phyloP scores from a whole-genome alignment of 345 rosid species.

The Hypericum androsaemum region DNA sequence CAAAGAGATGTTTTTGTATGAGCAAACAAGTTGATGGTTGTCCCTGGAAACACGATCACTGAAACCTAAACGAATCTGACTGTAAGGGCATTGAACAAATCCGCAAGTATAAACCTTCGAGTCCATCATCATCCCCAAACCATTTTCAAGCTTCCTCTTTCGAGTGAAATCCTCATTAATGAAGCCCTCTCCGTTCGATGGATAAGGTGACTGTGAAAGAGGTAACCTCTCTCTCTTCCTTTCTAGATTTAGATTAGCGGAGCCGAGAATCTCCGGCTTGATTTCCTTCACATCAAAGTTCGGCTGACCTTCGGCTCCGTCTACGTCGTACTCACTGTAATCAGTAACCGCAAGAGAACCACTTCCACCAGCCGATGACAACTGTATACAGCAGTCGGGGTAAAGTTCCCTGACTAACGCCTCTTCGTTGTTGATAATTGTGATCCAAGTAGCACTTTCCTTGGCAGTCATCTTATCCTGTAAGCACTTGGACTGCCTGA shows the following conservation, averaged over 20 bases:
- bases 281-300: slow-evolving; percentile 48
- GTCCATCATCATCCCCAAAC: slow-evolving; percentile 35
- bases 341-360: slow-evolving; percentile 43
- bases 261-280: slow-evolving; percentile 38
- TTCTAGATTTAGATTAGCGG: slow-evolving; percentile 27
- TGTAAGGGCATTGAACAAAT: slow-evolving; percentile 54
- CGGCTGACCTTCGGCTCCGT: slow-evolving; percentile 48
- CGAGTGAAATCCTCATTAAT: slow-evolving; percentile 31
- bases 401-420: slow-evolving; percentile 37
- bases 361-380: slow-evolving; percentile 41
- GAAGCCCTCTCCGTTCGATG: slow-evolving; percentile 47
- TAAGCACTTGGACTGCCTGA: slow-evolving; percentile 74
- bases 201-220: slow-evolving; percentile 34
- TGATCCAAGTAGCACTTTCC: slow-evolving; percentile 86
- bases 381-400: slow-evolving; percentile 48
- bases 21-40: slow-evolving; percentile 69
- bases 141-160: slow-evolving; percentile 59
- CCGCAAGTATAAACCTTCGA: slow-evolving; percentile 52
- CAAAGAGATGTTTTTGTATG: slow-evolving; percentile 31
- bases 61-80: slow-evolving; percentile 51
- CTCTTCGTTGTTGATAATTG: slow-evolving; percentile 74
- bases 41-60: slow-evolving; percentile 61
- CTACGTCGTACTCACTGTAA: slow-evolving; percentile 69
- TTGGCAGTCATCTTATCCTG: slow-evolving; percentile 95
- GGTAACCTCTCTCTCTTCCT: slow-evolving; percentile 27